Percentiles rank a stretch among this genome's conserved stretches.
Conservation (phyloP, 495 filamentous ascomycete species). For the Xylaria scruposa region DNA sequence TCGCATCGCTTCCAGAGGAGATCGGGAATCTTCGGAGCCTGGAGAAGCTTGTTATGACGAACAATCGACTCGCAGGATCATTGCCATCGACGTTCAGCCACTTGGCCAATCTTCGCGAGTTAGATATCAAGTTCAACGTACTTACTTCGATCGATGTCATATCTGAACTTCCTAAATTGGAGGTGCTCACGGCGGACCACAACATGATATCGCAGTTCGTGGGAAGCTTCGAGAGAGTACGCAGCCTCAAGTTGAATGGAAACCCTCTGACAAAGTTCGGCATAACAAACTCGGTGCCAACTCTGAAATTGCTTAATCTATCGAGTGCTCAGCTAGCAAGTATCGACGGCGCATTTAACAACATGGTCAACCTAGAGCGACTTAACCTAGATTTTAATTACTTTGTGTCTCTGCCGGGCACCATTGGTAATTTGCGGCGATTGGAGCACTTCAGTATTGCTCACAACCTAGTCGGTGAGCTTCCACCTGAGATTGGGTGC, state of each 20-base stretch:
- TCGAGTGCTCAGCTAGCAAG: constrained; percentile 86
- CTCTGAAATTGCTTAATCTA: constrained; percentile 82
- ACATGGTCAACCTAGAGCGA: constrained; percentile 83
- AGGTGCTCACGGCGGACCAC: constrained; percentile 86
- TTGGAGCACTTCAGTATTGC: constrained; percentile 94
- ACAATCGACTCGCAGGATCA: constrained; percentile 80
- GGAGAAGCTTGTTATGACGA: constrained; percentile 92
- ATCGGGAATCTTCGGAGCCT: constrained; percentile 79
- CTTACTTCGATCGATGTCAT: constrained; percentile 86
- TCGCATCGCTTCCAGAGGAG: constrained; percentile 72
- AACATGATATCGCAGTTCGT: constrained; percentile 88
- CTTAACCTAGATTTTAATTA: constrained; percentile 94
- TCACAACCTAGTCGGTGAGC: constrained; percentile 80
- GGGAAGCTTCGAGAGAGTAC: constrained; percentile 82
- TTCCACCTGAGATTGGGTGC: constrained; percentile 86
- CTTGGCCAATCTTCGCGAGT: constrained; percentile 80
- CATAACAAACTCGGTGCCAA: constrained; percentile 75
- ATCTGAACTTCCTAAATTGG: constrained; percentile 80
- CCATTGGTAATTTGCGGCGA: constrained; percentile 81
- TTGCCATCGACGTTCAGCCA: constrained; percentile 73
- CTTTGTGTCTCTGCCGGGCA: constrained; percentile 82
- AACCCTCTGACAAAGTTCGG: constrained; percentile 95
- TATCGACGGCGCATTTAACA: constrained; percentile 85
- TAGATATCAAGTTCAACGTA: constrained; percentile 92
- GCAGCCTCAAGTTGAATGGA: constrained; percentile 84